Conservation (phyloP, 495 filamentous ascomycete species). For the Aspergillus affinis region DNA sequence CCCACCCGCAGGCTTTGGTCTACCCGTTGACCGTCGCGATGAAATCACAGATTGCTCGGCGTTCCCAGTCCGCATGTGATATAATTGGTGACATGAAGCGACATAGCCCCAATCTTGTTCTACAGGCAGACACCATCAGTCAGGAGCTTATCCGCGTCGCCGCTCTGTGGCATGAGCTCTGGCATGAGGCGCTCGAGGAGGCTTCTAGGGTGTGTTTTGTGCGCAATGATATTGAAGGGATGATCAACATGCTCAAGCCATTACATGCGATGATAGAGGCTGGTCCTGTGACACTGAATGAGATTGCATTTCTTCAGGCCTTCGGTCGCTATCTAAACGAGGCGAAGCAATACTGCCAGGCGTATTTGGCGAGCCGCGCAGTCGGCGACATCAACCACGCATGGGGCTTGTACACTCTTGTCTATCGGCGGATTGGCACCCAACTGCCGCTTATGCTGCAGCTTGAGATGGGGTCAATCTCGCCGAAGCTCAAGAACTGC, state of each 20-base stretch:
- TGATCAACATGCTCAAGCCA: conserved; percentile 87
- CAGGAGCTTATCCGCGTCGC: conserved; percentile 94
- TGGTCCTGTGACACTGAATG: conserved; percentile 86
- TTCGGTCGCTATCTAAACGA: conserved; percentile 94
- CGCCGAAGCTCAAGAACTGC: conserved; percentile 81
- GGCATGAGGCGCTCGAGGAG: conserved; percentile 98
- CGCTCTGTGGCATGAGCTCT: conserved; percentile 96
- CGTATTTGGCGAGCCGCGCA: conserved; percentile 80
- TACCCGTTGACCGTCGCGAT: conserved; percentile 98
- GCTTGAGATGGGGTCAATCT: conserved; percentile 94
- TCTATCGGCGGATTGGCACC: conserved; percentile 89
- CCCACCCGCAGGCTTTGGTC: conserved; percentile 92
- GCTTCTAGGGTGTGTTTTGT: conserved; percentile 90
- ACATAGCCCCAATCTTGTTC: conserved; percentile 86
- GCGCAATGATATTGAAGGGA: conserved; percentile 92
- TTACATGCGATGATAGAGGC: conserved; percentile 87
- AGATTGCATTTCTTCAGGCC: conserved; percentile 94
- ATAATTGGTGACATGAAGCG: conserved; percentile 98
- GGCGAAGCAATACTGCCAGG: conserved; percentile 88
- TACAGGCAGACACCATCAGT: conserved; percentile 92
- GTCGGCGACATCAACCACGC: conserved; percentile 93
- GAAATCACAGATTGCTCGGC: conserved; percentile 80
- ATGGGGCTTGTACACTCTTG: conserved; percentile 98
- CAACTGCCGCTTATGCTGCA: conserved; percentile 87
- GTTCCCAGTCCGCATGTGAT: conserved; percentile 80